Evolutionary conservation across 1,284 basidiomycete genomes (phyloP).

Genomic region (Irpex sp.): DNA sequence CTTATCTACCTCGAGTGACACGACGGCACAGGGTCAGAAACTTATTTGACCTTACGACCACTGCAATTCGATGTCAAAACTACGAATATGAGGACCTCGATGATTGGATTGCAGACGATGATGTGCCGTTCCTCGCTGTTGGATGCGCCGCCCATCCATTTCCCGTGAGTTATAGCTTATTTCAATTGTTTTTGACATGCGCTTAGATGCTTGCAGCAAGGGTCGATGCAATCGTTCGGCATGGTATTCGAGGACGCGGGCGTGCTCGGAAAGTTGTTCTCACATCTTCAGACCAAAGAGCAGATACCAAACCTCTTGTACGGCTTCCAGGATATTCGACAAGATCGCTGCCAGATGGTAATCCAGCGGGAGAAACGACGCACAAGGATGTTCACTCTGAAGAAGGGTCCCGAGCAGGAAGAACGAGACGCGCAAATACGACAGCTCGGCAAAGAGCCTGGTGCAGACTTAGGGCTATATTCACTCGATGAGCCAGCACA

Average conservation of each 20-base stretch:
- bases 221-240: slow-evolving; percentile 45
- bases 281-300: slow-evolving; percentile 43
- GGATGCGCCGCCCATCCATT: slow-evolving; percentile 48
- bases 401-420: slow-evolving; percentile 12
- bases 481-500: slow-evolving; percentile 20
- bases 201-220: slow-evolving; percentile 34
- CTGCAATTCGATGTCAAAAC: slow-evolving; percentile 11
- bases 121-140: slow-evolving; percentile 19
- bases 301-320: slow-evolving; percentile 50
- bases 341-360: slow-evolving; percentile 18
- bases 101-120: slow-evolving; percentile 25
- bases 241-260: slow-evolving; percentile 56
- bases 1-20: background rate
- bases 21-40: slow-evolving; percentile 7
- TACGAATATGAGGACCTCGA: slow-evolving; percentile 16
- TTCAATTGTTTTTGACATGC: background rate
- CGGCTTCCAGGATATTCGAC: slow-evolving; percentile 47
- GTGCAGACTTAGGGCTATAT: slow-evolving; percentile 17
- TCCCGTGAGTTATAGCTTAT: slow-evolving; percentile 36
- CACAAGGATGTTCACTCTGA: slow-evolving; percentile 17
- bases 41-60: slow-evolving; percentile 6
- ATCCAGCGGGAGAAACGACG: slow-evolving; percentile 15
- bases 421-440: slow-evolving; percentile 13
- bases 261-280: slow-evolving; percentile 54
- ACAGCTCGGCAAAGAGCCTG: slow-evolving; percentile 12